These are phyloP conservation scores for Aspergillus awamori DNA, from an alignment of 2,329 filamentous ascomycete genomes.

Conservation along the genomic window DNA sequence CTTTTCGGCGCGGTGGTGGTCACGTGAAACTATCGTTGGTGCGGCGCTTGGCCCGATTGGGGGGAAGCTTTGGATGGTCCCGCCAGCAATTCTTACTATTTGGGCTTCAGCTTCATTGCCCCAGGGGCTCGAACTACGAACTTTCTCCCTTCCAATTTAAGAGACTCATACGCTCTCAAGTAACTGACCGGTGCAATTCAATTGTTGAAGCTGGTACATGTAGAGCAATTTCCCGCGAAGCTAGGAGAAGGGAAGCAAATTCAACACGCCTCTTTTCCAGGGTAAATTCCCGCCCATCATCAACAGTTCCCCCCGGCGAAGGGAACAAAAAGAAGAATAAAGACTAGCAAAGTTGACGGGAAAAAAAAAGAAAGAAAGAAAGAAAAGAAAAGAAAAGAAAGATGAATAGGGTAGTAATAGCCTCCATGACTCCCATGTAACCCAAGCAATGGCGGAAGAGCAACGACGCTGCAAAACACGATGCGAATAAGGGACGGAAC, in stretches of 20 bases:
- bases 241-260: background rate
- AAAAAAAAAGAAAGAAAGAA: background rate
- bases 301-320: background rate
- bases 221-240: background rate
- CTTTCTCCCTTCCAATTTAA: background rate
- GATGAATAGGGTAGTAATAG: background rate
- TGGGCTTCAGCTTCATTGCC: no score
- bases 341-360: background rate
- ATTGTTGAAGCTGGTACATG: background rate
- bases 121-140: background rate
- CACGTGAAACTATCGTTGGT: conserved; percentile 15
- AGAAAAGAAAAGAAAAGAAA: background rate
- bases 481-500: conserved; percentile 18
- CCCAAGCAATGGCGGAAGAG: conserved; percentile 12
- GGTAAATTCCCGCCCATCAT: background rate
- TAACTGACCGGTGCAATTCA: background rate
- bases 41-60: background rate
- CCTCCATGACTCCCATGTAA: conserved; percentile 1
- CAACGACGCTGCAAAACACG: conserved; percentile 11
- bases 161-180: no score
- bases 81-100: no score
- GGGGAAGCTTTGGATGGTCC: background rate
- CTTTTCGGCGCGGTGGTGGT: conserved; percentile 27
- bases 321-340: conserved; percentile 1
- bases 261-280: conserved; percentile 2